Evolutionary conservation across 805 yeast species (phyloP), one percentile per base, ranked within the genome.

Genomic region (Candida ficus): DNA sequence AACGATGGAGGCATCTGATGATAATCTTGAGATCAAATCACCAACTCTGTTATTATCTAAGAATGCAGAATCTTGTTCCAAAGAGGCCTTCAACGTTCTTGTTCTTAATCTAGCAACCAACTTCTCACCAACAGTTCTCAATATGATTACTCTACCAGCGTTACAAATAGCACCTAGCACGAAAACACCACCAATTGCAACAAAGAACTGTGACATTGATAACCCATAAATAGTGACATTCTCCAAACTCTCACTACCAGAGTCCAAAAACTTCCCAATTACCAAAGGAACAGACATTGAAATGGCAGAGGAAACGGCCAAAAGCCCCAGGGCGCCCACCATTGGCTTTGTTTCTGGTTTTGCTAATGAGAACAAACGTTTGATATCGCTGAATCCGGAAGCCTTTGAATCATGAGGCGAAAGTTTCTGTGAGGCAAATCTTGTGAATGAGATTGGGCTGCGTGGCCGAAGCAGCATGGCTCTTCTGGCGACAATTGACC

Each of bases 41-140:
- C 98, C 98, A 9, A 89, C 88, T 47, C 90, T 78, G 44, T 93
- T 89, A 25, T 79, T 78, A 55, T 91, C 98, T 63, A 90, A 79
- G 54, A 91, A 91, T 48, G 84, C 83, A 4, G 95, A 80, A 60
- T 90, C 96, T 57, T 90, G 96, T 35, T 78, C 78, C 41, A 91
- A 69, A 13, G 91, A 76, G 35, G 83, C 85, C 54, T 77, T 76
- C 60, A 88, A 77, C 28, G 91, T 76, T 41, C 86, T 71, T 9
- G 91, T 72, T 52, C 98, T 73, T 47, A 91, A 64, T 44, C 93
- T 73, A 8, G 96, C 91, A 45, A 90, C 95, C 28, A 91, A 67
- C 46, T 85, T 73, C 61, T 91, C 98, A 39, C 97, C 96, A 11
- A 85, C 84, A 2, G 80, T 68, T 48, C 90, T 75, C 55, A 91